Evolutionary conservation across 306 rosid species (phyloP).

Genomic region (Ormosia semicastrata): DNA sequence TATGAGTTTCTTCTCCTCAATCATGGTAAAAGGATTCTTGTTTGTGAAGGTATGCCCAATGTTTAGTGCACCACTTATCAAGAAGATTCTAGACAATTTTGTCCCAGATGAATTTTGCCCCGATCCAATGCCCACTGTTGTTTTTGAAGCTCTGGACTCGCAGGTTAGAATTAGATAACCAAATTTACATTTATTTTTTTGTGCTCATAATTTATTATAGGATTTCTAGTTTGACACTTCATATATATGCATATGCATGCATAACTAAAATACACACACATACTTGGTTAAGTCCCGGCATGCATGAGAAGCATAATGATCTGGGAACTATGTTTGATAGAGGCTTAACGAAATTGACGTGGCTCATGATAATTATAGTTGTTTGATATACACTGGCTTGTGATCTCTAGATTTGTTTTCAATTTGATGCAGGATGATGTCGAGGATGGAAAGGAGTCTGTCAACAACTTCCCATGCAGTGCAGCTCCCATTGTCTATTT

Average conservation of each 20-base stretch:
- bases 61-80: constrained; percentile 74
- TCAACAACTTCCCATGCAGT: constrained; percentile 64
- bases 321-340: background rate
- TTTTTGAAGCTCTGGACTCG: constrained; percentile 67
- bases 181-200: background rate
- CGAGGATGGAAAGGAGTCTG: constrained; percentile 50
- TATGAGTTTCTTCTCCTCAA: constrained; percentile 8
- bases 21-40: constrained; percentile 21
- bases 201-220: background rate
- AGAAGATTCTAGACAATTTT: constrained; percentile 69
- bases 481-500: constrained; percentile 67
- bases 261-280: background rate
- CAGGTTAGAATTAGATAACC: constrained; percentile 72
- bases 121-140: constrained; percentile 75
- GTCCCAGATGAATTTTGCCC: constrained; percentile 92
- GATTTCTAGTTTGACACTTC: background rate
- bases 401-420: background rate
- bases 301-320: background rate
- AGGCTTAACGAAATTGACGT: background rate
- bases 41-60: constrained; percentile 85
- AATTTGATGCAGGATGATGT: constrained; percentile 50
- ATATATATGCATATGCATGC: background rate
- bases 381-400: background rate
- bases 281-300: background rate
- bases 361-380: background rate